A percentile compares a stretch with the other conserved stretches of the same genome.
Evolutionary conservation across 352 stramenopile genomes (phyloP).

Genomic region (Lagenidium giganteum): DNA sequence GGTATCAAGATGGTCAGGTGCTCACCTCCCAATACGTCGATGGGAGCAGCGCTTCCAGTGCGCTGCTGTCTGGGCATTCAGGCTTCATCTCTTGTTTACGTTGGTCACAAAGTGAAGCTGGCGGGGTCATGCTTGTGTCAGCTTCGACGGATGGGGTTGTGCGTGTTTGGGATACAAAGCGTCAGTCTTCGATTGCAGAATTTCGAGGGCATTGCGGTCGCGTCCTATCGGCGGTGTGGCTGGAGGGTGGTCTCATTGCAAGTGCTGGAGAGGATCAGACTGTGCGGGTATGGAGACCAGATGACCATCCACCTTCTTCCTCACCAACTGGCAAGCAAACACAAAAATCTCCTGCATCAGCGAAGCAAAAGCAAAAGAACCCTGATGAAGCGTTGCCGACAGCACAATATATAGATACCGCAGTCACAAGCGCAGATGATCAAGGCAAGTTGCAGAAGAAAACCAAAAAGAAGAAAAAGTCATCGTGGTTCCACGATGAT

Average conservation of each 20-base stretch:
- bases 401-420: no score
- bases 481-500: no score
- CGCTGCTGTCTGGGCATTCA: constrained; percentile 20
- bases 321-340: no score
- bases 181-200: constrained; percentile 12
- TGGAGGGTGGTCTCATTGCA: constrained; percentile 31
- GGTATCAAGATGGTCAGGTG: no score
- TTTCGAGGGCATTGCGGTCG: constrained; percentile 50
- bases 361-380: neutral
- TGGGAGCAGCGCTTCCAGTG: neutral
- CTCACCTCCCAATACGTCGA: neutral
- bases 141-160: constrained; percentile 45
- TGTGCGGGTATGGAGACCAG: constrained; percentile 55
- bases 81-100: constrained; percentile 37
- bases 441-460: no score
- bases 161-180: constrained; percentile 42
- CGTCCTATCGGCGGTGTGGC: constrained; percentile 52
- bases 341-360: neutral
- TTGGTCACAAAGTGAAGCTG: constrained; percentile 21
- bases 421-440: no score
- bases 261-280: constrained; percentile 70
- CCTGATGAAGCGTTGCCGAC: no score
- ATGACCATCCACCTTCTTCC: constrained; percentile 22
- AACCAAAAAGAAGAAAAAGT: constrained; percentile 17
- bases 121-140: constrained; percentile 30